Base-by-base conservation (phyloP, 2,329 filamentous ascomycete species). In the Ophiostoma sp. region DNA sequence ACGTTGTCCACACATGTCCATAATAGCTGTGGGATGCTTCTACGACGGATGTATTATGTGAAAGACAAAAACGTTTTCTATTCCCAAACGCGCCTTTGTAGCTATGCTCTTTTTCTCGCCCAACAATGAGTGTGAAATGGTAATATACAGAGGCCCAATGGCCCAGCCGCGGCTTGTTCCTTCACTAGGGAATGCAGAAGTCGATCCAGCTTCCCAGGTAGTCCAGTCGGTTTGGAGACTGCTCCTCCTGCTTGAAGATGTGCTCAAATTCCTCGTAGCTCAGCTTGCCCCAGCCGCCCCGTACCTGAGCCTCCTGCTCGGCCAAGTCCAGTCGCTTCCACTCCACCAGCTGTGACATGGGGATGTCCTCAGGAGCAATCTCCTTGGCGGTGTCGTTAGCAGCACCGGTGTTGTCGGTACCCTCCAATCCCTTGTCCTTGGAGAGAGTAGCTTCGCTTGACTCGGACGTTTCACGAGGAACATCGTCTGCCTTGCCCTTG, bases 191-290 rank as follows among this genome's bases (percentile, higher is more conserved):
- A 76, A 92, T 91, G 80, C 89, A 92, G 80, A 91, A 90, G 80
- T 98, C 95, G 81, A 98, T 93, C 95, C 95, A 98, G 78, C 90
- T 93, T 74, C 93, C 93, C 64, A 98, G 85, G 81, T 97, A 95
- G 77, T 93, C 92, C 75, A 95, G 85, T 71, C 91, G 84, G 79
- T 90, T 89, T 17, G 86, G 87, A 36, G 84, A 83, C 31, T 89
- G 88, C 76, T 91, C 88, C 75, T 90, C 87, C n/a, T 86, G 85
- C 77, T 90, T 89, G 83, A 96, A 93, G 69, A 91, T 90, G 52
- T 84, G 84, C 78, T 93, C 90, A 81, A 98, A 97, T 81, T 98
- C 96, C 0, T 88, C 86, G 76, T 91, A 95, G 79, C 83, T 92
- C 66, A 98, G 84, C 78, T 90, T 89, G 0, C 94, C 95, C 82